phyloP scores from a whole-genome alignment of 495 filamentous ascomycete genomes.

The Neurospora cerealis region DNA sequence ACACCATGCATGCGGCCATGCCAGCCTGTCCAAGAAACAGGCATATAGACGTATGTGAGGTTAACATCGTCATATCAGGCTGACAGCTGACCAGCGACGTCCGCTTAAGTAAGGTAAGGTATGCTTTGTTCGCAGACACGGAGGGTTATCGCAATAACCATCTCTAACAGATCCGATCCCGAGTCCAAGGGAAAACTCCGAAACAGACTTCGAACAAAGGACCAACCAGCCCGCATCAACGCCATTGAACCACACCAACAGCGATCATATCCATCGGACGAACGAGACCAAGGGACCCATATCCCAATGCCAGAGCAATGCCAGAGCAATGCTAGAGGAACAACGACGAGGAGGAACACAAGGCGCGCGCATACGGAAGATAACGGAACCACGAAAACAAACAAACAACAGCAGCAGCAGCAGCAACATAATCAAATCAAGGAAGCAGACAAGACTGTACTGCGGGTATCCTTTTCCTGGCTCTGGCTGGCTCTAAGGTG shows the following conservation, averaged over 20 bases:
- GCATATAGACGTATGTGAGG: not conserved
- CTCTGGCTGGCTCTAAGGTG: not conserved
- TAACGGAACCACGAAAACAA: not conserved
- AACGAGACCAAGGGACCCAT: not conserved
- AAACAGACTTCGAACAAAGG: not conserved
- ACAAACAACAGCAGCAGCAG: not conserved
- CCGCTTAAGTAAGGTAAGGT: not conserved
- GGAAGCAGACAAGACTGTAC: not conserved
- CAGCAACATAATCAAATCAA: not conserved
- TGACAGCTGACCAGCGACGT: not conserved
- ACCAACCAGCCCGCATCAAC: not conserved
- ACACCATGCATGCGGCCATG: not conserved
- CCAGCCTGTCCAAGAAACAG: not conserved
- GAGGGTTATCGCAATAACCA: not conserved
- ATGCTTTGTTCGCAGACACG: not conserved
- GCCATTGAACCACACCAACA: not conserved
- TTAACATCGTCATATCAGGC: not conserved
- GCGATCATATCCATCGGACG: not conserved
- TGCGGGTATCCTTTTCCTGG: not conserved
- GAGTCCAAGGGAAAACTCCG: not conserved
- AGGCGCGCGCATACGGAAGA: not conserved
- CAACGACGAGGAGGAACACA: not conserved
- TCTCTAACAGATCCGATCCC: not conserved
- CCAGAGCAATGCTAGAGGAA: not conserved
- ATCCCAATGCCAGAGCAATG: not conserved